Evolutionary conservation across 169 alveolate genomes (phyloP), one percentile per base, ranked within the genome.

Genomic region (Plasmodium adleri): DNA sequence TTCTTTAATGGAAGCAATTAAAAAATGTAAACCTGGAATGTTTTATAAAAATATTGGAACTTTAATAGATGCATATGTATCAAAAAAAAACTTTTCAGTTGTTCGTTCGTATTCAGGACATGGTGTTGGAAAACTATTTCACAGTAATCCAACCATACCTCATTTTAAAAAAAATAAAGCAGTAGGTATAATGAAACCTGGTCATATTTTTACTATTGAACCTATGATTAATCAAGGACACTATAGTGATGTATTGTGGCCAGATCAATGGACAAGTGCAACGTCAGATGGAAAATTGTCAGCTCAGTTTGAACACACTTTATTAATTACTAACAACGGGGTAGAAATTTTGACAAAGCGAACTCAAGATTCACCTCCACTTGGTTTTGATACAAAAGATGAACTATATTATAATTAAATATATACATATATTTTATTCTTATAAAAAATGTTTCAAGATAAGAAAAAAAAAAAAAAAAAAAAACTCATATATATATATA

Each of bases 261-360:
- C 99, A 13, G 99, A 99, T 91, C 95, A 96, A 56, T 99, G 99
- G 99, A 99, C 99, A n/a, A 97, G 99, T 7, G 98, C 94, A 72
- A 97, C 99, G 0, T 80, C 91, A 6, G 99, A 97, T 92, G 99
- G 98, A 47, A 92, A 89, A 93, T 94, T 99, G 73, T 97, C 99
- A 5, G 99, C 99, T 8, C 99, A 98, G 93, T 99, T 99, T 93
- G 99, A 99, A 92, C 99, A 99, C 91, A 98, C 99, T 13, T 72
- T 98, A 60, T 94, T 98, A 49, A 96, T 99, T 58, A 98, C 99
- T 6, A 98, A 97, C 20, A 96, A 92, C 47, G 99, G 99, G 15
- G 98, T 94, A 64, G 99, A 99, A 88, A 94, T 98, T 22, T 95
- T 99, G 26, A 98, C 99, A 45, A 97, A 96, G 24, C 94, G 99